A percentile compares a stretch with the other conserved stretches of the same genome.
These are phyloP conservation scores for Yamadazyma siamensis DNA, from an alignment of 1,139 yeast genomes.

Conservation along the genomic window DNA sequence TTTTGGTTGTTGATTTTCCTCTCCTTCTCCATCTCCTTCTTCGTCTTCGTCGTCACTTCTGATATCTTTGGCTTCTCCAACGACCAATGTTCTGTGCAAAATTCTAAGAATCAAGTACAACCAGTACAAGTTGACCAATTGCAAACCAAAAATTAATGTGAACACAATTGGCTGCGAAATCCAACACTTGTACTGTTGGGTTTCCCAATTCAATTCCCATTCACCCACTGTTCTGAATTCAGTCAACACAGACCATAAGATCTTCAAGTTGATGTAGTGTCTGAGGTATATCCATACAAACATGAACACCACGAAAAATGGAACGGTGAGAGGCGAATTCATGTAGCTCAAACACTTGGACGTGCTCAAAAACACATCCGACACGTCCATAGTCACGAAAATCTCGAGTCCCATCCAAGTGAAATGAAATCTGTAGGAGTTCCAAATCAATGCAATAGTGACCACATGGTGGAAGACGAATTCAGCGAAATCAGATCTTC, in stretches of 20 bases:
- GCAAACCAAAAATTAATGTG: slow-evolving; percentile 70
- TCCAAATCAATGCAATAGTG: slow-evolving; percentile 83
- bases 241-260: slow-evolving; percentile 84
- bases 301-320: slow-evolving; percentile 68
- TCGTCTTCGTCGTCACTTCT: slow-evolving; percentile 86
- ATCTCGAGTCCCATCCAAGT: slow-evolving; percentile 93
- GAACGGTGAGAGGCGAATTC: slow-evolving; percentile 60
- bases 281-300: slow-evolving; percentile 82
- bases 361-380: slow-evolving; percentile 81
- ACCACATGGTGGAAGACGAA: slow-evolving; percentile 90
- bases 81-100: slow-evolving; percentile 57
- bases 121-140: slow-evolving; percentile 86
- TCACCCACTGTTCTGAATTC: slow-evolving; percentile 85
- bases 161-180: slow-evolving; percentile 91
- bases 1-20: no score
- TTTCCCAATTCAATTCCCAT: slow-evolving; percentile 77
- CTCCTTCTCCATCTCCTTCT: slow-evolving; percentile 26
- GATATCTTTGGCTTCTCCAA: slow-evolving; percentile 70
- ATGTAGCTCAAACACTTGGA: slow-evolving; percentile 85
- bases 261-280: slow-evolving; percentile 76
- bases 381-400: slow-evolving; percentile 92
- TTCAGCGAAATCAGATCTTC: slow-evolving; percentile 90
- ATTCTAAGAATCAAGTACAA: slow-evolving; percentile 77
- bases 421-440: slow-evolving; percentile 92
- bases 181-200: slow-evolving; percentile 95